Base-by-base conservation (phyloP, 2,329 filamentous ascomycete species). In the Diaporthe nobilis region DNA sequence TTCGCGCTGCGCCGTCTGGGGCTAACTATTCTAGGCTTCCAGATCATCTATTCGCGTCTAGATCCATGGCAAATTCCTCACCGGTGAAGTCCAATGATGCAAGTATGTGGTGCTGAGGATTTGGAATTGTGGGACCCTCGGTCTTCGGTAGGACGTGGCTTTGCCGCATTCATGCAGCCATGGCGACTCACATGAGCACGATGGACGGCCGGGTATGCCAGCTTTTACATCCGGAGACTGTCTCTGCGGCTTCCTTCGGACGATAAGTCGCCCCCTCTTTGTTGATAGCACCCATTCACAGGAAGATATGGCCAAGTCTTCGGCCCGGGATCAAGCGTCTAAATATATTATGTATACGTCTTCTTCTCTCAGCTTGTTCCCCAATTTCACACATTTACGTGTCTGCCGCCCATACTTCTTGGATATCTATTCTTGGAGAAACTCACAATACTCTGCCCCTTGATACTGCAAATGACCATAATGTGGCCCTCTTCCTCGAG, bases 101-200 rank as follows among this genome's bases (percentile, higher is more conserved):
- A 73, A 63, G 58, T 37, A 51, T 42, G 58, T n/a, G 71, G 58
- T 34, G 49, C 49, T 57, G 5, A 55, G 58, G 71, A 73, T 73
- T 71, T 53, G 51, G 37, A 73, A 57, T 55, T 57, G 71, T 73
- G 71, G 71, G 44, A 47, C 58, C 58, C 37, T n/a, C 22, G 51
- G 47, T 53, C 34, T 28, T 55, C 7, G 55, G 47, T 55, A 55
- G 47, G 49, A 37, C 28, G n/a, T 57, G 28, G 58, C 71, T 65
- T 65, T 44, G 71, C 71, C 71, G 58, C 58, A 73, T 17, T 57
- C 49, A 51, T 73, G 71, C 71, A 73, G 71, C 58, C 47, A 42
- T n/a, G 10, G 42, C 58, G n/a, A 47, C 71, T 65, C 58, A 73
- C 71, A 73, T 73, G 71, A 71, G 51, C 47, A 53, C 28, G 39